phyloP scores from a whole-genome alignment of 2,329 filamentous ascomycete genomes.

The Leptodontidium sp. region DNA sequence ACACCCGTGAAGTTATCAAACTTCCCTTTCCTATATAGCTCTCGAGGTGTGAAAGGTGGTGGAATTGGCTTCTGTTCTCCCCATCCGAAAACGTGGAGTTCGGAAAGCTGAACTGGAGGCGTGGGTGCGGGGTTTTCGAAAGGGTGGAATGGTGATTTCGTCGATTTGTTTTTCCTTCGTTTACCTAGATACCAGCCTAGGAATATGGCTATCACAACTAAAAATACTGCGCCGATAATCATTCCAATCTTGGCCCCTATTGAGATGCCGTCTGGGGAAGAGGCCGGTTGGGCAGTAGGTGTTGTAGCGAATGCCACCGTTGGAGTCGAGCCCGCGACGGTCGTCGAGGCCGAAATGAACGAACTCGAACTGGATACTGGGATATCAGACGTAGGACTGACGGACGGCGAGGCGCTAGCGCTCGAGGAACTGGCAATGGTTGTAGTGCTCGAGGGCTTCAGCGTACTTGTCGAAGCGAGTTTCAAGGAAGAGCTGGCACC shows the following conservation, averaged over 20 bases:
- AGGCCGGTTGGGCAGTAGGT: background rate
- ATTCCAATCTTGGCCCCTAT: background rate
- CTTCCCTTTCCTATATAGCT: constrained; percentile 10
- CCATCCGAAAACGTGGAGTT: constrained; percentile 9
- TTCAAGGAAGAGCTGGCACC: background rate
- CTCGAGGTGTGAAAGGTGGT: constrained; percentile 12
- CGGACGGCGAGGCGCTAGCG: background rate
- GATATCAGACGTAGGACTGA: background rate
- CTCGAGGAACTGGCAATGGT: background rate
- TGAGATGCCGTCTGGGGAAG: background rate
- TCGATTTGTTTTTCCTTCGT: background rate
- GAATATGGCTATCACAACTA: constrained; percentile 5
- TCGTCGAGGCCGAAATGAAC: background rate
- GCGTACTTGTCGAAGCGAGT: background rate
- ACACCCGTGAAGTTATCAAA: constrained; percentile 10
- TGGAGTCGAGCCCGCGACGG: background rate
- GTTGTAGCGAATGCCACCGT: background rate
- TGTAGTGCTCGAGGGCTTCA: background rate
- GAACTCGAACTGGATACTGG: background rate
- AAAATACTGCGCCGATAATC: background rate
- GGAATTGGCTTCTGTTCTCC: constrained; percentile 2
- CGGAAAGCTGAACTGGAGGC: background rate
- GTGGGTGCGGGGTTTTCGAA: background rate
- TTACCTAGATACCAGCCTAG: constrained; percentile 9
- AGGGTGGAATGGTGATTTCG: constrained; percentile 6